These are phyloP conservation scores for Glarea lozoyensis DNA, from an alignment of 495 filamentous ascomycete species.

Conservation along the genomic window DNA sequence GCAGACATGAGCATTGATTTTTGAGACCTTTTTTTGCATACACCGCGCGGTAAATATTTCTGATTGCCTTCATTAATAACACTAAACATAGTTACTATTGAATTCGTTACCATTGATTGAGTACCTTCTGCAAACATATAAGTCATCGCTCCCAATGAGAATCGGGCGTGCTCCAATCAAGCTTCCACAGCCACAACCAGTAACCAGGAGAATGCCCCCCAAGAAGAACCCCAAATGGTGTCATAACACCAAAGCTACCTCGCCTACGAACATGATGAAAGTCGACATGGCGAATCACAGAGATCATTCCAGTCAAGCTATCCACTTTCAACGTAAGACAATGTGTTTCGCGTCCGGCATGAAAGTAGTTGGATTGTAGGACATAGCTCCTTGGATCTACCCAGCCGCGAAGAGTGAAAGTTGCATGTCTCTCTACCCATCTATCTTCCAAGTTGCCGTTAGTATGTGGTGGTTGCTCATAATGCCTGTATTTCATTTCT, in stretches of 20 bases:
- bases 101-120: too few species aligned
- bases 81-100: too few species aligned
- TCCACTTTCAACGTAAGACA: neutral
- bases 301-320: neutral
- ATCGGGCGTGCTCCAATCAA: too few species aligned
- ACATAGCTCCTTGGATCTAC: neutral
- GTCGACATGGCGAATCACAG: neutral
- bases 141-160: too few species aligned
- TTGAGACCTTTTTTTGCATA: too few species aligned
- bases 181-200: constrained; percentile 1
- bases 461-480: neutral
- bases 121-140: too few species aligned
- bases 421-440: neutral
- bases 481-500: neutral
- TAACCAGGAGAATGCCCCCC: neutral
- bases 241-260: neutral
- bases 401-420: neutral
- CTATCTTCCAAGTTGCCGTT: neutral
- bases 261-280: neutral
- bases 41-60: too few species aligned
- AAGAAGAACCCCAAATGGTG: neutral
- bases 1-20: too few species aligned
- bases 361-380: neutral
- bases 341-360: neutral
- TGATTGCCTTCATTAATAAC: too few species aligned